Conservation (phyloP, 2,329 filamentous ascomycete genomes). For the Stachybotrys elegans region DNA sequence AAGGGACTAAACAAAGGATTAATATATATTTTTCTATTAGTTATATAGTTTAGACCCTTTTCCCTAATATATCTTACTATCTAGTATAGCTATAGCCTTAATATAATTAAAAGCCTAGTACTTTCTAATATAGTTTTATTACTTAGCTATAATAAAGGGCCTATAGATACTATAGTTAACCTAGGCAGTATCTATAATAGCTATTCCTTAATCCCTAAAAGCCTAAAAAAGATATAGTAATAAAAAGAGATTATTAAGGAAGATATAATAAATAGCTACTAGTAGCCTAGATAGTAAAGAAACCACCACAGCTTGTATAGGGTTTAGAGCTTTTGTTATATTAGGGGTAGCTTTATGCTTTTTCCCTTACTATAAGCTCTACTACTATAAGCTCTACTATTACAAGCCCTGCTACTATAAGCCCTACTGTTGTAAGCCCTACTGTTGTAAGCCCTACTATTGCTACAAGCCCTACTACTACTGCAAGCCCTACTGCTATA, state of each 20-base stretch:
- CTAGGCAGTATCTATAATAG: slow-evolving; percentile 9
- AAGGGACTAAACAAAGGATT: no score
- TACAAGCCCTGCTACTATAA: background rate
- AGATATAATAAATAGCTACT: no score
- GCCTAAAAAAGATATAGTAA: slow-evolving; percentile 3
- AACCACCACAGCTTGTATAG: slow-evolving; percentile 10
- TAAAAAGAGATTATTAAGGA: slow-evolving; percentile 12
- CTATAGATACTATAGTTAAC: slow-evolving; percentile 9
- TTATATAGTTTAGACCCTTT: background rate
- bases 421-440: background rate
- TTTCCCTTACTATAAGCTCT: background rate
- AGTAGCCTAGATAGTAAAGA: slow-evolving; percentile 8
- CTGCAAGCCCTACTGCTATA: background rate
- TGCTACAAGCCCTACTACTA: background rate
- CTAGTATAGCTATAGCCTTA: background rate
- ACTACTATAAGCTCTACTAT: background rate
- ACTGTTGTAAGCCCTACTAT: no score
- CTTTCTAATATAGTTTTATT: no score
- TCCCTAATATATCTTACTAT: background rate
- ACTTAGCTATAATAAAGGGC: no score
- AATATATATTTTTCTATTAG: background rate
- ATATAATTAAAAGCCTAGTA: background rate
- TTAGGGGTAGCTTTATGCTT: background rate
- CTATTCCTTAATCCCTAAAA: slow-evolving; percentile 3
- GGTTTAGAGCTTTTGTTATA: slow-evolving; percentile 2